These are phyloP conservation scores for Trypanosoma boissoni DNA, from an alignment of 208 protist species.

Conservation along the genomic window DNA sequence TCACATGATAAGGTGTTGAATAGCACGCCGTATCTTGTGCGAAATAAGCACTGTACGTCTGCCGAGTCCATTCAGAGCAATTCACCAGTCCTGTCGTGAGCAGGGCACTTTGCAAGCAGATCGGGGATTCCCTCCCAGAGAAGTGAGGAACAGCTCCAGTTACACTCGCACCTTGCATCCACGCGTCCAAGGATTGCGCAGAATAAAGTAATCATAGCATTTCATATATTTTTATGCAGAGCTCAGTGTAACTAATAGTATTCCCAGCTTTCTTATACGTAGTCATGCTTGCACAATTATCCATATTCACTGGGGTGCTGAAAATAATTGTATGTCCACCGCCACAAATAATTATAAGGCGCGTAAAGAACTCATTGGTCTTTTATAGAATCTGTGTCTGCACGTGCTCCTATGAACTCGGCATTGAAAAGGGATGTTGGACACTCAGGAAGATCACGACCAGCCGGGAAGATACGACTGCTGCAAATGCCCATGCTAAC, in stretches of 20 bases:
- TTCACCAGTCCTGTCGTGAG: slow-evolving; percentile 31
- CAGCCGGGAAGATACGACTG: slow-evolving; percentile 26
- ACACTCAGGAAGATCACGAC: slow-evolving; percentile 57
- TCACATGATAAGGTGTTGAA: slow-evolving; percentile 21
- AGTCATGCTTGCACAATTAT: slow-evolving; percentile 6
- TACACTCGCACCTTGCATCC: slow-evolving; percentile 54
- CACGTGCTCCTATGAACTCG: slow-evolving; percentile 25
- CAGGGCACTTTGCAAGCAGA: slow-evolving; percentile 30
- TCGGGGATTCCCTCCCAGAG: slow-evolving; percentile 49
- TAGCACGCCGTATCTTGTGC: slow-evolving; percentile 23
- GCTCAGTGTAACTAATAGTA: slow-evolving; percentile 40
- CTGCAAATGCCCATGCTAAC: slow-evolving; percentile 25
- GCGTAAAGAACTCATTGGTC: slow-evolving; percentile 40
- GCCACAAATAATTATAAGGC: slow-evolving; percentile 32
- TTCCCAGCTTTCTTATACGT: slow-evolving; percentile 47
- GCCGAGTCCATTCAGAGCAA: slow-evolving; percentile 39
- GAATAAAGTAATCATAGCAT: slow-evolving; percentile 29
- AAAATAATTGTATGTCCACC: slow-evolving; percentile 47
- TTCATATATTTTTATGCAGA: slow-evolving; percentile 24
- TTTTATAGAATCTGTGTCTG: slow-evolving; percentile 24
- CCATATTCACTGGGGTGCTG: slow-evolving; percentile 40
- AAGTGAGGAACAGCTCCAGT: slow-evolving; percentile 37
- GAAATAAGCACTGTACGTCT: slow-evolving; percentile 29
- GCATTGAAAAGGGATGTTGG: slow-evolving; percentile 46
- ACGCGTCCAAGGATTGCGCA: slow-evolving; percentile 72